phyloP scores from a whole-genome alignment of 345 rosid species.

The Conringia planisiliqua region DNA sequence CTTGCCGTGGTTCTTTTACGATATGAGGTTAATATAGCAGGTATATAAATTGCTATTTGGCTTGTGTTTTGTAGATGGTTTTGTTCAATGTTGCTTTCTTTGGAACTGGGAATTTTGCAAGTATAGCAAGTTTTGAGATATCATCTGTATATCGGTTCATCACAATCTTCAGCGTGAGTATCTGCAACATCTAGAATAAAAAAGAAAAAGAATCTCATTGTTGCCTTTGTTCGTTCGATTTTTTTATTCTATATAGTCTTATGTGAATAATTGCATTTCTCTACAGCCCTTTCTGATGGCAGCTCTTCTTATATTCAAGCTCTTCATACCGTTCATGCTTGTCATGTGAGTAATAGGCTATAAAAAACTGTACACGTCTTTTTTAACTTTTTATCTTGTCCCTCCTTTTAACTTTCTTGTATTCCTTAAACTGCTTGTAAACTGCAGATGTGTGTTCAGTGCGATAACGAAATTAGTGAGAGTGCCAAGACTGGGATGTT shows the following conservation, averaged over 20 bases:
- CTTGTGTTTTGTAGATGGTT: constrained; percentile 59
- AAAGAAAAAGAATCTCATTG: background rate
- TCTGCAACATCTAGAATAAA: background rate
- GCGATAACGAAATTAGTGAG: constrained; percentile 73
- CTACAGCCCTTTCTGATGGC: constrained; percentile 97
- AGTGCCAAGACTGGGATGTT: constrained; percentile 86
- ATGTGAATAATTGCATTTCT: constrained; percentile 9
- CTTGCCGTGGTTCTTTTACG: background rate
- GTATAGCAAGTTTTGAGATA: constrained; percentile 99
- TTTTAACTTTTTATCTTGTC: background rate
- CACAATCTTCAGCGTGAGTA: constrained; percentile 92
- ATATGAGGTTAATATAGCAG: background rate
- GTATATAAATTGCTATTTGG: constrained; percentile 13
- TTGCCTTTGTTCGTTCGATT: background rate
- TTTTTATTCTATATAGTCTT: background rate
- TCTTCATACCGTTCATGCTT: constrained; percentile 92
- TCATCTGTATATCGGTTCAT: constrained; percentile 93
- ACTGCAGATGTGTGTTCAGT: constrained; percentile 86
- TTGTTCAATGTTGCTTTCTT: constrained; percentile 89
- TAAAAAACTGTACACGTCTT: background rate
- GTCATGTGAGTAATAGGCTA: constrained; percentile 66
- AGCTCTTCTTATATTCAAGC: constrained; percentile 82
- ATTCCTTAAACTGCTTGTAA: background rate
- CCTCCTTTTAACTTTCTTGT: background rate
- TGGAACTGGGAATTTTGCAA: constrained; percentile 96